phyloP scores from a whole-genome alignment of 2,329 filamentous ascomycete genomes.

The Cylindrodendrum hubeiense region DNA sequence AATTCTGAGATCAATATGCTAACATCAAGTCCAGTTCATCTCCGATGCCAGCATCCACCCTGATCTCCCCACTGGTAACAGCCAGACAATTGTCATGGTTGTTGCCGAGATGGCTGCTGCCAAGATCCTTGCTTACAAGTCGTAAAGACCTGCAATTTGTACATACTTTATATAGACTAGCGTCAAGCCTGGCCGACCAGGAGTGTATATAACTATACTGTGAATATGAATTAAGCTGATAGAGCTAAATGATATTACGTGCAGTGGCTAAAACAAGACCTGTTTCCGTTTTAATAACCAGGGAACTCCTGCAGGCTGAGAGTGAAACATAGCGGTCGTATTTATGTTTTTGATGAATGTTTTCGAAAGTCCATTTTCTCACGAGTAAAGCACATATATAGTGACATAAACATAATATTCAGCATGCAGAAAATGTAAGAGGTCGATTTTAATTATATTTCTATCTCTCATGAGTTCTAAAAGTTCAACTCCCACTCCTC shows the following conservation, averaged over 20 bases:
- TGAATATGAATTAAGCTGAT: background rate
- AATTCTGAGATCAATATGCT: background rate
- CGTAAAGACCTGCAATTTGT: background rate
- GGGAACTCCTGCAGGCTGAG: no score
- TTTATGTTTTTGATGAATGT: no score
- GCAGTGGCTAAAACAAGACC: no score
- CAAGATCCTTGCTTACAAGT: constrained; percentile 30
- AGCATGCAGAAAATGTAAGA: no score
- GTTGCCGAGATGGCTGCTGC: constrained; percentile 71
- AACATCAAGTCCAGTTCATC: constrained; percentile 57
- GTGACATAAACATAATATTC: no score
- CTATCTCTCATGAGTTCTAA: background rate
- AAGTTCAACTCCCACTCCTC: constrained; percentile 8
- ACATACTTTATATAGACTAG: background rate
- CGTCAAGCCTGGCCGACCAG: background rate
- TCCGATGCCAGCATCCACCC: constrained; percentile 77
- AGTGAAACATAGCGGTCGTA: no score
- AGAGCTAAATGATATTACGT: no score
- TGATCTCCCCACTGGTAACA: constrained; percentile 75
- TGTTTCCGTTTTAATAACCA: no score
- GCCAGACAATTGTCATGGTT: constrained; percentile 72
- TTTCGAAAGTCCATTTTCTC: no score
- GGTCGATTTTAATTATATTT: no score
- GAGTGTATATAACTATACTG: background rate
- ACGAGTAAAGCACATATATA: no score